phyloP scores from a whole-genome alignment of 768 basidiomycete genomes.

The Lanmaoa rubissima region DNA sequence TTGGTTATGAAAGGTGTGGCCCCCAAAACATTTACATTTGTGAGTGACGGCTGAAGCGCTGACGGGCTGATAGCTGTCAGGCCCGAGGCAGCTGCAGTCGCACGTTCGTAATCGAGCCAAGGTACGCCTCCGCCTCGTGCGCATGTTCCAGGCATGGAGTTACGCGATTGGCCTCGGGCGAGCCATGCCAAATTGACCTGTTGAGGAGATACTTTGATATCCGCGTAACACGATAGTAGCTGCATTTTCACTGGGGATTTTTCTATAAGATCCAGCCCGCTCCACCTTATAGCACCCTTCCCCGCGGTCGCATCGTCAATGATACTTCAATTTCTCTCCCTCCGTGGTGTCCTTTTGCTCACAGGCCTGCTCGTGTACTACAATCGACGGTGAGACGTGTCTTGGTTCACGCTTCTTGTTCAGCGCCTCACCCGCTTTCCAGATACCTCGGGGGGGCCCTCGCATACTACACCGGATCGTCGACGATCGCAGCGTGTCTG shows the following conservation, averaged over 20 bases:
- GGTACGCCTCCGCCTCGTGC: slow-evolving; percentile 4
- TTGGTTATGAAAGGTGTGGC: not conserved
- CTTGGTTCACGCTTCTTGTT: rapidly evolving
- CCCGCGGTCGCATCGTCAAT: not conserved
- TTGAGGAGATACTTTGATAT: slow-evolving; percentile 1
- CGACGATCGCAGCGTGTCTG: slow-evolving; percentile 26
- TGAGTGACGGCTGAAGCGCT: not conserved
- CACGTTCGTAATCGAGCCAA: slow-evolving; percentile 4
- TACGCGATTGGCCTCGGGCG: slow-evolving; percentile 2
- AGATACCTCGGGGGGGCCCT: slow-evolving; percentile 20
- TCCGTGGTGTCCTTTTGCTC: slow-evolving; percentile 21
- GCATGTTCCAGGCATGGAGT: not conserved
- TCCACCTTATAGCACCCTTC: not conserved
- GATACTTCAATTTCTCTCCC: slow-evolving; percentile 10
- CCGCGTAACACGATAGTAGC: not conserved
- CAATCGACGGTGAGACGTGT: slow-evolving; percentile 17
- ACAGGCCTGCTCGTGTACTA: slow-evolving; percentile 16
- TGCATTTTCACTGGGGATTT: not conserved
- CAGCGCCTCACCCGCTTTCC: not conserved
- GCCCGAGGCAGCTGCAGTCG: not conserved
- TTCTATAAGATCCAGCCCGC: slow-evolving; percentile 5
- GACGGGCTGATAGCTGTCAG: not conserved
- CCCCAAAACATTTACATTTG: not conserved
- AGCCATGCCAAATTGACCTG: not conserved
- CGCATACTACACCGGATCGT: slow-evolving; percentile 31